phyloP scores from a whole-genome alignment of 2,329 filamentous ascomycete genomes.

The Penicillium sp. region DNA sequence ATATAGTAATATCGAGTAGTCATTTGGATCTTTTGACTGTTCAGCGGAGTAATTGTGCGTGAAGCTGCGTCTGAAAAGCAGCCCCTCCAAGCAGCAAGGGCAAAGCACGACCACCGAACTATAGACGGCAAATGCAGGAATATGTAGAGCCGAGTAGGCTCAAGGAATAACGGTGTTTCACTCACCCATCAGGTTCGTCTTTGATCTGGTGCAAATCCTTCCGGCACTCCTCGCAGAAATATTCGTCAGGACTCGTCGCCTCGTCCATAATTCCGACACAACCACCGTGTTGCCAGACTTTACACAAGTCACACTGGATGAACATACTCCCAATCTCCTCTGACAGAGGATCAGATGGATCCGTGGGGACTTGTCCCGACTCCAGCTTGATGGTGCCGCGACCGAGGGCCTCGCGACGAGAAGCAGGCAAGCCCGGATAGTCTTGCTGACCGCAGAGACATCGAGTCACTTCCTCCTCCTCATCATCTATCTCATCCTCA shows the following conservation, averaged over 20 bases:
- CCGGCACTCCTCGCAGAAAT: slow-evolving; percentile 94
- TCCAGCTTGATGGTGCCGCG: slow-evolving; percentile 56
- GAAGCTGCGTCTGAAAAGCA: not conserved
- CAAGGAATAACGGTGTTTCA: slow-evolving; percentile 16
- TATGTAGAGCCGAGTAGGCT: not conserved
- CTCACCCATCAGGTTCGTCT: slow-evolving; percentile 80
- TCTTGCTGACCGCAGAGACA: slow-evolving; percentile 94
- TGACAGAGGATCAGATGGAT: slow-evolving; percentile 60
- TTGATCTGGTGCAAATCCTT: slow-evolving; percentile 87
- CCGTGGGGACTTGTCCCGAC: slow-evolving; percentile 56
- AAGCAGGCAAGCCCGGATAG: slow-evolving; percentile 73
- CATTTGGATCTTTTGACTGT: not conserved
- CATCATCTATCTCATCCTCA: slow-evolving; percentile 58
- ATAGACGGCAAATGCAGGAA: not conserved
- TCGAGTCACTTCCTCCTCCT: slow-evolving; percentile 90
- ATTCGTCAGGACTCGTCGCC: slow-evolving; percentile 88
- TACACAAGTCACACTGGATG: slow-evolving; percentile 96
- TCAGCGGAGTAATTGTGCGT: not conserved
- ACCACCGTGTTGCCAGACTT: slow-evolving; percentile 97
- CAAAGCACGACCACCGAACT: not conserved
- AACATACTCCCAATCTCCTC: slow-evolving; percentile 94
- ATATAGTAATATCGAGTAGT: slow-evolving; percentile 7
- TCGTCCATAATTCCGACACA: slow-evolving; percentile 97
- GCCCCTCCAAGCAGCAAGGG: slow-evolving; percentile 3
- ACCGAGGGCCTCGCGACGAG: slow-evolving; percentile 56